phyloP scores from a whole-genome alignment of 768 basidiomycete species.

The Nidularia sp. region DNA sequence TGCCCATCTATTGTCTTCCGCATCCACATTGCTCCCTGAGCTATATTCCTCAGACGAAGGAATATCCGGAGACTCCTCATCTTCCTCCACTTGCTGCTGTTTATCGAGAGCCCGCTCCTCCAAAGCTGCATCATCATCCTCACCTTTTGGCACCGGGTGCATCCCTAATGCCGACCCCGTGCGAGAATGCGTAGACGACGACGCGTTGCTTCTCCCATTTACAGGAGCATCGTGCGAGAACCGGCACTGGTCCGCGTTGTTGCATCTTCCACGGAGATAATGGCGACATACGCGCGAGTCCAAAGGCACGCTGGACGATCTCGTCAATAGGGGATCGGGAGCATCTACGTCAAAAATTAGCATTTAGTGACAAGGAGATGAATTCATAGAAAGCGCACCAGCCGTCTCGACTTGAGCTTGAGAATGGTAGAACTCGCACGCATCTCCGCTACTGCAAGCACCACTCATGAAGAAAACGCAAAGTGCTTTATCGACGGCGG shows the following conservation, averaged over 20 bases:
- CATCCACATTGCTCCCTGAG: too few relatives aligned
- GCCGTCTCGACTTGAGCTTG: neutral
- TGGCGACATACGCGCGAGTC: neutral
- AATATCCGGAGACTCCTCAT: neutral
- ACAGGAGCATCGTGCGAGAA: neutral
- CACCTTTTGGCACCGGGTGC: neutral
- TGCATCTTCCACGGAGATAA: neutral
- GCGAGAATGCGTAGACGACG: neutral
- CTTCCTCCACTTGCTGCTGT: neutral
- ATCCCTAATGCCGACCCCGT: neutral
- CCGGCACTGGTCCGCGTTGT: neutral
- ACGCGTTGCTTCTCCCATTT: neutral
- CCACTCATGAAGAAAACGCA: constrained; percentile 11
- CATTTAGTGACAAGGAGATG: neutral
- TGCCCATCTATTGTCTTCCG: too few relatives aligned
- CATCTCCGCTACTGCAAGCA: constrained; percentile 9
- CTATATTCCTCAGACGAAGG: neutral
- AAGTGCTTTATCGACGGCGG: neutral
- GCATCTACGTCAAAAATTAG: neutral
- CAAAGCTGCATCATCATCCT: neutral
- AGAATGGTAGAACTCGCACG: constrained; percentile 13
- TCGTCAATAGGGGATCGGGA: neutral
- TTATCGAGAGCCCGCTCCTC: neutral
- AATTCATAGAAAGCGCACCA: neutral
- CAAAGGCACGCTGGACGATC: neutral